Evolutionary conservation across 495 filamentous ascomycete genomes (phyloP).

Genomic region (Aspergillus homomorphus): DNA sequence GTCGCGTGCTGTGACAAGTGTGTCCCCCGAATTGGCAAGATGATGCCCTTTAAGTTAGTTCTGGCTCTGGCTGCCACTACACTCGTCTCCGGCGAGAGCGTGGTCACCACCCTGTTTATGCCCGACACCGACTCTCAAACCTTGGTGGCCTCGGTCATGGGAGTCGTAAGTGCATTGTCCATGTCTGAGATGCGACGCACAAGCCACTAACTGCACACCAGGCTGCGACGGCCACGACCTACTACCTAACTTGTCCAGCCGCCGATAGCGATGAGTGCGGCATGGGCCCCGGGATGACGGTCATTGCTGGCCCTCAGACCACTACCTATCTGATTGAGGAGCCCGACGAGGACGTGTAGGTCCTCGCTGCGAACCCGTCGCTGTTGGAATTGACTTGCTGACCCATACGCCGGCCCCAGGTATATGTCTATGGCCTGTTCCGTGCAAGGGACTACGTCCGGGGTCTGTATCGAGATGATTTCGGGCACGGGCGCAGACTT

Average conservation of each 20-base stretch:
- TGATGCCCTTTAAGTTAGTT: not conserved
- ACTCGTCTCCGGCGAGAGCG: conserved; percentile 28
- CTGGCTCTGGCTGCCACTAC: conserved; percentile 21
- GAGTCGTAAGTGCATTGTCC: conserved; percentile 22
- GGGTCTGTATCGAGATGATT: conserved; percentile 32
- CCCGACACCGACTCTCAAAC: conserved; percentile 32
- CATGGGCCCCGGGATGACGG: conserved; percentile 29
- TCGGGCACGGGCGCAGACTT: conserved; percentile 27
- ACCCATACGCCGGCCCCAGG: too few species aligned
- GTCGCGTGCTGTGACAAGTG: too few species aligned
- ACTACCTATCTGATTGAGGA: conserved; percentile 20
- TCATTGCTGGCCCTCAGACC: conserved; percentile 30
- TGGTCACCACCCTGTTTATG: conserved; percentile 36
- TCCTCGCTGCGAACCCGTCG: not conserved
- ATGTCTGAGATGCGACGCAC: not conserved
- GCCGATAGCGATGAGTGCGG: conserved; percentile 32
- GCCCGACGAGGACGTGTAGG: conserved; percentile 14
- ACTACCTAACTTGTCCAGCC: conserved; percentile 37
- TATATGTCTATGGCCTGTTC: conserved; percentile 22
- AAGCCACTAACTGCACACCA: conserved; percentile 12
- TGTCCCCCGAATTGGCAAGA: too few species aligned
- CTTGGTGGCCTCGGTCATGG: conserved; percentile 41
- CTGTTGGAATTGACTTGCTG: not conserved
- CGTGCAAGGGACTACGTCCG: conserved; percentile 33
- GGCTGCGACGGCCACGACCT: conserved; percentile 38